Evolutionary conservation across 208 protist genomes (phyloP), one percentile per base, ranked within the genome.

Genomic region (Naegleria fowleri): DNA sequence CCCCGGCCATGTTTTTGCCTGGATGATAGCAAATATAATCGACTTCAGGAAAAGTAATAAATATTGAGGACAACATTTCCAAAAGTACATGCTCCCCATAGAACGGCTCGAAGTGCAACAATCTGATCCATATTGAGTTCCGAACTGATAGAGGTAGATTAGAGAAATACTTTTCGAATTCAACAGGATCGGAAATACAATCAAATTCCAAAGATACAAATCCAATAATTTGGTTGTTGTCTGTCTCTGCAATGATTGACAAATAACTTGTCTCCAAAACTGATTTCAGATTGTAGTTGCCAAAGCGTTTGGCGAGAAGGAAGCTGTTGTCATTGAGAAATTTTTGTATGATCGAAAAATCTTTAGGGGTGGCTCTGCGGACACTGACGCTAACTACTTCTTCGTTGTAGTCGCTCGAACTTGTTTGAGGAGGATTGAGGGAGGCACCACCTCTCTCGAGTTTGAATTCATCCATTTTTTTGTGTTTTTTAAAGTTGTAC

Each of bases 41-140:
- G 33, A 88, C n/a, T 39, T 88, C 41, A 58, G 85, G 41, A n/a
- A 58, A 58, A 22, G 85, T 88, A 58, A 39, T 58, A 38, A 88
- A 58, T 13, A 88, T 29, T 36, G 85, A 43, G 7, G 4, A 22
- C 6, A 88, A 36, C 25, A 88, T 58, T 58, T 88, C 41, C 6
- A 29, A 38, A 5, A 29, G 6, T 19, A 88, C 41, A 2, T 19
- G 3, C 9, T 48, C 43, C 38, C 33, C 33, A 58, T 38, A 33
- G n/a, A 88, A 19, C 13, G 85, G 43, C 22, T 88, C 85, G 38
- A 22, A 29, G 6, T 88, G 19, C 5, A 88, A 25, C 0, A 88
- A 36, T 88, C n/a, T 88, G 1, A 88, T 48, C 85, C 85, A 88
- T 22, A 58, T 58, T 29, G 7, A 9, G 16, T 88, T 88, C 39